Conservation (phyloP, 148 eudicot species). For the Arctostaphylos glauca region DNA sequence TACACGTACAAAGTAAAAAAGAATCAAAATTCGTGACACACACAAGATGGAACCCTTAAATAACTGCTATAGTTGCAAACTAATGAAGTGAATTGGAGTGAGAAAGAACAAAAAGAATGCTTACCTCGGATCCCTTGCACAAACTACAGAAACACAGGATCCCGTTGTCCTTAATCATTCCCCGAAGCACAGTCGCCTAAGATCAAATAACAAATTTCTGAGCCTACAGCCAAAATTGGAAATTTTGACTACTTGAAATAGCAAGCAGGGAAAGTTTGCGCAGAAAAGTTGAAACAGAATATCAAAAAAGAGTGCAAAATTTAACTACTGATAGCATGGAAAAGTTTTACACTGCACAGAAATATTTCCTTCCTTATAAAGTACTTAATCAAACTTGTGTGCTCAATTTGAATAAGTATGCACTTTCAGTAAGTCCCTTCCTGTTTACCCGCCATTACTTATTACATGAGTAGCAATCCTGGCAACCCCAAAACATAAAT, state of each 20-base stretch:
- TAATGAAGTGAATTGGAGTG: slow-evolving; percentile 1
- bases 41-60: background rate
- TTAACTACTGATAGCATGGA: background rate
- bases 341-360: background rate
- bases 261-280: background rate
- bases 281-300: background rate
- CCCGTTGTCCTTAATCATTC: slow-evolving; percentile 66
- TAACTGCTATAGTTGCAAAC: background rate
- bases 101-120: slow-evolving; percentile 24
- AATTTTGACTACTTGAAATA: background rate
- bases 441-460: background rate
- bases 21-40: background rate
- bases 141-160: slow-evolving; percentile 68
- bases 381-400: background rate
- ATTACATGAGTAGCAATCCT: background rate
- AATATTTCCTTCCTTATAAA: background rate
- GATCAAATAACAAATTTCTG: slow-evolving; percentile 6
- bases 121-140: slow-evolving; percentile 73
- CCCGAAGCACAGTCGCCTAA: slow-evolving; percentile 58
- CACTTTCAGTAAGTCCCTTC: background rate
- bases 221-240: background rate
- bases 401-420: background rate
- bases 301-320: background rate
- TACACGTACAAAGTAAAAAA: slow-evolving; percentile 25
- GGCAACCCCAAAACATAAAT: background rate